Percentiles rank a stretch among this genome's conserved stretches.
Evolutionary conservation across 2,329 filamentous ascomycete genomes (phyloP).

Genomic region (Mycosphaerella sp.): DNA sequence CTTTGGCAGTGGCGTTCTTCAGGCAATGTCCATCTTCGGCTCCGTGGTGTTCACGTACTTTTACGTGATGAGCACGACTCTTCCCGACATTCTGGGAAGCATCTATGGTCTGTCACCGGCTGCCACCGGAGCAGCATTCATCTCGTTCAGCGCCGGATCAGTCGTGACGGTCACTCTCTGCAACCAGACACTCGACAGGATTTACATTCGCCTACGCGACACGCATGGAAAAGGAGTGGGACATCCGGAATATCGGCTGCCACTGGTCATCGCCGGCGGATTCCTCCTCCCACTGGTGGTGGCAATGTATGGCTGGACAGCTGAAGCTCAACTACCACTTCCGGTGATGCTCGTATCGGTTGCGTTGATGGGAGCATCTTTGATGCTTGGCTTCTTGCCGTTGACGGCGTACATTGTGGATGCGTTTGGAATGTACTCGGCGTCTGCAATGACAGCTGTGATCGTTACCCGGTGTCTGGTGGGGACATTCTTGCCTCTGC

Average conservation of each 20-base stretch:
- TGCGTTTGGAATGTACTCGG: slow-evolving; percentile 41
- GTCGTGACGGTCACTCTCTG: slow-evolving; percentile 35
- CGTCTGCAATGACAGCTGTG: slow-evolving; percentile 41
- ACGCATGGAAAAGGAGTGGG: slow-evolving; percentile 23
- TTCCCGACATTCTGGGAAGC: slow-evolving; percentile 39
- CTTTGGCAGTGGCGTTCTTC: slow-evolving; percentile 49
- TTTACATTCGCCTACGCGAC: slow-evolving; percentile 30
- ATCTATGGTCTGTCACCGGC: slow-evolving; percentile 44
- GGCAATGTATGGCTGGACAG: slow-evolving; percentile 54
- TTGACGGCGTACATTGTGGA: slow-evolving; percentile 44
- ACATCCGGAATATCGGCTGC: slow-evolving; percentile 57
- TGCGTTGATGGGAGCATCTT: slow-evolving; percentile 44
- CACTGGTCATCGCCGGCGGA: slow-evolving; percentile 50
- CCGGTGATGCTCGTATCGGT: slow-evolving; percentile 52
- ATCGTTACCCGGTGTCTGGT: slow-evolving; percentile 41
- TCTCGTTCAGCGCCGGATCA: slow-evolving; percentile 48
- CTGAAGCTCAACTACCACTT: slow-evolving; percentile 47
- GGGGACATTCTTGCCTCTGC: slow-evolving; percentile 42
- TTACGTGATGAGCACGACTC: slow-evolving; percentile 43
- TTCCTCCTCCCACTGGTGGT: slow-evolving; percentile 48
- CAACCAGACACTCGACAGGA: slow-evolving; percentile 35
- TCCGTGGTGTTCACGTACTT: slow-evolving; percentile 41
- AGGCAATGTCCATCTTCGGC: slow-evolving; percentile 44
- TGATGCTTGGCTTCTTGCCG: slow-evolving; percentile 40
- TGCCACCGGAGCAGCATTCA: slow-evolving; percentile 48